phyloP scores from a whole-genome alignment of 768 basidiomycete genomes.

The Suillus sp. region DNA sequence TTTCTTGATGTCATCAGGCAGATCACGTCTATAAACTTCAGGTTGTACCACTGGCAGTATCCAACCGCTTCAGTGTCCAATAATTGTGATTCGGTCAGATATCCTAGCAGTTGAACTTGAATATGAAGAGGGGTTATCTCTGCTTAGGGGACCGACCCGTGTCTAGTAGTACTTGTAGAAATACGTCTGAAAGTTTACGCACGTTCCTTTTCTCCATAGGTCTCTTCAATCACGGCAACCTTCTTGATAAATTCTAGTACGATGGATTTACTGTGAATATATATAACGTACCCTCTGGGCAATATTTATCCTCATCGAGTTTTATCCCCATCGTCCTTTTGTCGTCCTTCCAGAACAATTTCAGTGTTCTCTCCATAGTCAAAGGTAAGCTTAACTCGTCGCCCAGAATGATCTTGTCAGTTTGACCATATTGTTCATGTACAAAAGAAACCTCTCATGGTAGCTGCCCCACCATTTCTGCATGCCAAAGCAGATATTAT shows the following conservation, averaged over 20 bases:
- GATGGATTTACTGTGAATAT: neutral
- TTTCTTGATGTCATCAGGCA: neutral
- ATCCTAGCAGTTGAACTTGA: neutral
- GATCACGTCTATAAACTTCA: neutral
- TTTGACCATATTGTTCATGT: neutral
- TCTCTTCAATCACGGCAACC: neutral
- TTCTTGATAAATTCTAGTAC: neutral
- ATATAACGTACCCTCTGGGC: neutral
- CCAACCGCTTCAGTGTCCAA: neutral
- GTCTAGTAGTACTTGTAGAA: neutral
- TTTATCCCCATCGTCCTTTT: neutral
- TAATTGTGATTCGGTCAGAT: neutral
- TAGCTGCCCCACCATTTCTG: conserved; percentile 31
- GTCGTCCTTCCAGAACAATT: neutral
- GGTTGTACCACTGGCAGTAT: neutral
- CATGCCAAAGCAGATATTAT: conserved; percentile 37
- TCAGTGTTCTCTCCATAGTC: neutral
- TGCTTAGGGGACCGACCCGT: neutral
- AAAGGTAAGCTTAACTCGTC: neutral
- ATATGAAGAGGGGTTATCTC: neutral
- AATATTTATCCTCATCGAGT: neutral
- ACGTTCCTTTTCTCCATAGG: neutral
- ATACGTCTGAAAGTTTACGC: neutral
- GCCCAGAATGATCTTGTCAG: neutral
- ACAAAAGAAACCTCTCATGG: neutral